Base-by-base conservation (phyloP, 495 filamentous ascomycete species). In the Stereocaulon alpinum region DNA sequence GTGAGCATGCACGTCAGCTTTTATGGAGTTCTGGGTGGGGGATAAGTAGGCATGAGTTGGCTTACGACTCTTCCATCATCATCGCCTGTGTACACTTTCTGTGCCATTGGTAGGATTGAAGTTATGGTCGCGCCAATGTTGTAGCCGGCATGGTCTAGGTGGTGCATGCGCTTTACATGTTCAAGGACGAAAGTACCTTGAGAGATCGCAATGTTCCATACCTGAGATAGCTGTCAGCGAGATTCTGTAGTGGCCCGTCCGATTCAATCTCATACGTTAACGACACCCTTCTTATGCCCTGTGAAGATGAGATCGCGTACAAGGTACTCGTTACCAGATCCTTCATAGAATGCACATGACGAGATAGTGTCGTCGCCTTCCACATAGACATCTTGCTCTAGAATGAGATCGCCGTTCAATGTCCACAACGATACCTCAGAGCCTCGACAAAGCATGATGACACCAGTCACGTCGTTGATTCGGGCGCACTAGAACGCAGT, bases 291-390 rank as follows among this genome's bases (percentile, higher is more conserved):
- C 67, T 78, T 77, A 65, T 96, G 94, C 0, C 93, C 93, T 0
- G 92, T 97, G 52, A 98, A 87, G 40, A 96, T 72, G 40, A 98
- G 74, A 40, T 87, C 84, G 40, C 86, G 83, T 74, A 94, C 90
- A 0, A 95, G 77, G 87, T 91, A 97, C 74, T 96, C 93, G 63
- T 91, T 95, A 0, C 86, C 86, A 0, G 82, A 78, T 0, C 93
- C 93, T 69, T 98, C 91, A 74, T 96, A 97, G 70, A 94, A 96
- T 14, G 91, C 87, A 63, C 91, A 96, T 17, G 84, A 83, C 40
- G 85, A 73, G 10, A 96, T 80, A 37, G 73, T 80, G 61, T 93
- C 88, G 37, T 93, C 90, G 12, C 72, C 72, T 9, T 82, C 80
- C 5, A 82, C 80, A 56, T 86, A 90, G 4, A 94, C 81, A 32